A percentile compares a stretch with the other conserved stretches of the same genome.
Evolutionary conservation across 495 filamentous ascomycete species (phyloP).

Genomic region (Penicillium canariense): DNA sequence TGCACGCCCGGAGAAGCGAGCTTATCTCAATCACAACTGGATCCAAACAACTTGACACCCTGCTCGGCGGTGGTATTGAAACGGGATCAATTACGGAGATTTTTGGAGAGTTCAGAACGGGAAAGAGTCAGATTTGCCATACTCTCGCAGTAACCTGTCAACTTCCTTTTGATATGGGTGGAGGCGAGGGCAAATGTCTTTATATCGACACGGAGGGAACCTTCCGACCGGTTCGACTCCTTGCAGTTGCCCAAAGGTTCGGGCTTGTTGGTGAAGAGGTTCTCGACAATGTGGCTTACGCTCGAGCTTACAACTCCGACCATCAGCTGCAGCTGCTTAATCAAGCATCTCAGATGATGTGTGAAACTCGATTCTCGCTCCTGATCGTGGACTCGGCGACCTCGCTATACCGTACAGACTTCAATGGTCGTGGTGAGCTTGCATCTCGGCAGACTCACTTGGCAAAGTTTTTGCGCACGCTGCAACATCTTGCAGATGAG

Average conservation of each 20-base stretch:
- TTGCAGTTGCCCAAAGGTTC: slow-evolving; percentile 90
- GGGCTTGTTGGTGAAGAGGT: slow-evolving; percentile 96
- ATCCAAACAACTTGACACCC: slow-evolving; percentile 93
- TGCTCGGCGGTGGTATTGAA: slow-evolving; percentile 91
- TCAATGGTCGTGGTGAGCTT: slow-evolving; percentile 89
- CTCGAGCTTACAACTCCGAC: slow-evolving; percentile 96
- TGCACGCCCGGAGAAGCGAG: slow-evolving; percentile 94
- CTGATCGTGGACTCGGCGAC: slow-evolving; percentile 95
- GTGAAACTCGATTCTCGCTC: slow-evolving; percentile 93
- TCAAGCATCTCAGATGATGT: slow-evolving; percentile 98
- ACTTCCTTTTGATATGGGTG: slow-evolving; percentile 97
- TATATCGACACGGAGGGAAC: slow-evolving; percentile 99
- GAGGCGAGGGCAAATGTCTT: slow-evolving; percentile 96
- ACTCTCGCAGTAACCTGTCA: slow-evolving; percentile 98
- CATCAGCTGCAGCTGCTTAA: slow-evolving; percentile 93
- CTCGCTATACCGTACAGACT: slow-evolving; percentile 92
- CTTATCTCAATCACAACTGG: slow-evolving; percentile 97
- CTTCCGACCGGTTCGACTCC: slow-evolving; percentile 85
- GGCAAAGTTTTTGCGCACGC: slow-evolving; percentile 93
- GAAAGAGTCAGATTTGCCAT: slow-evolving; percentile 97
- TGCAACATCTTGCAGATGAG: slow-evolving; percentile 93
- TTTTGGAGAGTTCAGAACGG: slow-evolving; percentile 96
- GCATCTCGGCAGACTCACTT: slow-evolving; percentile 87
- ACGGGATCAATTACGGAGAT: slow-evolving; percentile 98
- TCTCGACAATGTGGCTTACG: slow-evolving; percentile 96